These are phyloP conservation scores for Paracamarosporium sp. DNA, from an alignment of 2,329 filamentous ascomycete species.

Conservation along the genomic window DNA sequence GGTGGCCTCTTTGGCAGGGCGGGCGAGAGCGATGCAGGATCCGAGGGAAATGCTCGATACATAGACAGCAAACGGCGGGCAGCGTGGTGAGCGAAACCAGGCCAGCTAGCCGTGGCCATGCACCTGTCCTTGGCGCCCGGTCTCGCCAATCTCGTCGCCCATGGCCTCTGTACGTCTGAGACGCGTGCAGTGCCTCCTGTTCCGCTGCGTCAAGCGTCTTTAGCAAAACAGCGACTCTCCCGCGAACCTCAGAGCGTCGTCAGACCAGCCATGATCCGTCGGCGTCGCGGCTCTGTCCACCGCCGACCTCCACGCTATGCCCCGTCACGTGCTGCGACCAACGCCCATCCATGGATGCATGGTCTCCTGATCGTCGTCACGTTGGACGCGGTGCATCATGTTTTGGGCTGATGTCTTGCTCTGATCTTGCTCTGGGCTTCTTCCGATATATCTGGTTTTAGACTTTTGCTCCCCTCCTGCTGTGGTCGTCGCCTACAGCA, in stretches of 20 bases:
- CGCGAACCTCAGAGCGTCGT: not conserved
- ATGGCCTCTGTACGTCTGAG: not conserved
- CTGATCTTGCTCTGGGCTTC: not conserved
- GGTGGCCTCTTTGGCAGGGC: not conserved
- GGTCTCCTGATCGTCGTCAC: not conserved
- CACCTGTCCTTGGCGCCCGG: not conserved
- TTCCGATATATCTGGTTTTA: not conserved
- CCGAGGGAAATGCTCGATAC: not conserved
- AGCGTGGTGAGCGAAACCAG: not conserved
- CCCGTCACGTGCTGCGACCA: not conserved
- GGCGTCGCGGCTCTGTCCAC: constrained; percentile 6
- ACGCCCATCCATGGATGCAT: too few species aligned
- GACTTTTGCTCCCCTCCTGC: not conserved
- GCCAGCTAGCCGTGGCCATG: not conserved
- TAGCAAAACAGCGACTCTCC: constrained; percentile 1
- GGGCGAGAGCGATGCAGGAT: not conserved
- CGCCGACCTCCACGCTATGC: constrained; percentile 1
- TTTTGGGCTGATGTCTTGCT: not conserved
- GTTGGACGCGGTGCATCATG: not conserved
- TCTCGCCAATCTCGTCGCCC: constrained; percentile 3
- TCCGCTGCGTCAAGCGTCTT: constrained; percentile 4
- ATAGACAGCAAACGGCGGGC: not conserved
- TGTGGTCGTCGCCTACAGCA: constrained; percentile 8
- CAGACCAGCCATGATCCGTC: not conserved
- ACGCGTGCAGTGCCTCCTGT: not conserved